Evolutionary conservation across 148 eudicot species (phyloP), one percentile per base, ranked within the genome.

Genomic region (Polygonum aviculare): DNA sequence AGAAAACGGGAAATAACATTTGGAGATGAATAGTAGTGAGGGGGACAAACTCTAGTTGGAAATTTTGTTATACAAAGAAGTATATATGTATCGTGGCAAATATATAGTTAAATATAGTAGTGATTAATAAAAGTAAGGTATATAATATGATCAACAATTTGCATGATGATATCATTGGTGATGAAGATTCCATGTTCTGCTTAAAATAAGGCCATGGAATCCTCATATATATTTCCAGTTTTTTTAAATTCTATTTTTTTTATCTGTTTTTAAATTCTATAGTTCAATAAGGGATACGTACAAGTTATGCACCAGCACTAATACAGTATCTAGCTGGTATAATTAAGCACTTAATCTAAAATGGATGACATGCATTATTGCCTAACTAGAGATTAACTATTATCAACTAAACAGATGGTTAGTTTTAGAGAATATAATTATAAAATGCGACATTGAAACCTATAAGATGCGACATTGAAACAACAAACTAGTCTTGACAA

Each of bases 121-220:
- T 50, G 33, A 31, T 31, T 21, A 62, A 12, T 31, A 33, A 62
- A 31, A 62, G 69, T 62, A 62, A 62, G 39, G 44, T 67, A 36
- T 67, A 67, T 67, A 35, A 67, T 67, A 67, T 35, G 72, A 15
- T 14, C 21, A 67, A 36, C 21, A 38, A 67, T 35, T 14, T 67
- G 72, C 44, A 35, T 67, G 72, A 67, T 67, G 72, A 67, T 67
- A 36, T 67, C 72, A 67, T 67, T 36, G 72, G 72, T 67, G 72
- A 67, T 35, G 41, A 67, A 67, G 72, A 67, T 67, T 67, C 72
- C 60, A 54, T n/a, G 7, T 18, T 54, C 19, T 54, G 26, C 19
- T 50, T 14, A 50, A 4, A 15, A 16, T 16, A 26, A 26, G 31
- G 31, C 31, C 31, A 50, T 54, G 60, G 60, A 54, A 54, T 54